Evolutionary conservation across 352 stramenopile species (phyloP), one percentile per base, ranked within the genome.

Genomic region (Phytopythium ostracodes): DNA sequence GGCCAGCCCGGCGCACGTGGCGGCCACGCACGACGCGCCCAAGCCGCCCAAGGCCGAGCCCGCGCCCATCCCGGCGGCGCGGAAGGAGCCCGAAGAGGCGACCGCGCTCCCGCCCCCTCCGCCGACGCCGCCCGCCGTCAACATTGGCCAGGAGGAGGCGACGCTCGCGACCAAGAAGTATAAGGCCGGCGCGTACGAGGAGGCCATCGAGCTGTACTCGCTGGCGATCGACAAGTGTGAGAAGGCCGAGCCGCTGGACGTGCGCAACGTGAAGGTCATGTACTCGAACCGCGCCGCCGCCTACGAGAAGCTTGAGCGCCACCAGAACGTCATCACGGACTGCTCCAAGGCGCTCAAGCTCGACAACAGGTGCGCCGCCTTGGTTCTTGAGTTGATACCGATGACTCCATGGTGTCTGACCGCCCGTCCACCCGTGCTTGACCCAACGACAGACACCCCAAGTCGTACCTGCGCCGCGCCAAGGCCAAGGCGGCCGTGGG

Each of bases 231-330:
- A 63, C 11, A 77, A 86, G 57, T 82, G 75, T 60, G 81, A 89
- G 65, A 52, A 68, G n/a, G 63, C 75, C 11, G 68, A 79, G 59
- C 78, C 81, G 12, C 64, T 87, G 40, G 81, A 92, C 62, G 71
- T 71, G 53, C 78, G 81, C 62, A 91, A 93, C 71, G 66, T 93
- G 31, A 93, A 93, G 62, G 84, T 93, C 62, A 91, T 93, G 81
- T 93, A 85, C 66, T 90, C 84, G 61, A 93, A 93, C 73, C 80
- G 84, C 35, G 84, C 82, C 0, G 81, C 84, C 2, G 82, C 84
- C 36, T 89, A 86, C 60, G 84, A 93, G 55, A 79, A 81, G 54
- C 71, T 93, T 20, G 69, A 83, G 58, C 73, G 89, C 69, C 73
- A 87, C 62, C 59, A 73, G 58, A 74, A 73, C 53, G 84, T 92